These are phyloP conservation scores for Coccomyxa sp. DNA, from an alignment of 139 green algal genomes.

Conservation along the genomic window DNA sequence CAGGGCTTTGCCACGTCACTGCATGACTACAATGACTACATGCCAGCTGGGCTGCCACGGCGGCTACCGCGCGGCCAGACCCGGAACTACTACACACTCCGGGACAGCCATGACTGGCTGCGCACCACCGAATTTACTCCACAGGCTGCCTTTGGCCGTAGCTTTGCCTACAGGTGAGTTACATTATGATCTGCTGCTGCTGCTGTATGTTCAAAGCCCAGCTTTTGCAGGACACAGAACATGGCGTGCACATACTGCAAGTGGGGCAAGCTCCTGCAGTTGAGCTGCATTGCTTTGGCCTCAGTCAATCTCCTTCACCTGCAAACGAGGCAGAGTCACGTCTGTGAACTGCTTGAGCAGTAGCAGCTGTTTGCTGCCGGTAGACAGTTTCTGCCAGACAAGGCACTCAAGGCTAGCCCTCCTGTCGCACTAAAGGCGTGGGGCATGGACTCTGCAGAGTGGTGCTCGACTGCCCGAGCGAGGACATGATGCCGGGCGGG, in stretches of 20 bases:
- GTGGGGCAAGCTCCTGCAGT: not conserved
- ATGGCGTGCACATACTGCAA: not conserved
- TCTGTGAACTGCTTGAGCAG: no score
- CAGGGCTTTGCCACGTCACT: no score
- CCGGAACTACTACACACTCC: no score
- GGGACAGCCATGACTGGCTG: not conserved
- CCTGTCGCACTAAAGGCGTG: not conserved
- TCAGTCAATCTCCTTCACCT: not conserved
- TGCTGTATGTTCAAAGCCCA: not conserved
- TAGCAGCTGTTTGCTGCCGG: not conserved
- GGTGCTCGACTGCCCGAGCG: not conserved
- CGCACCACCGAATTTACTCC: not conserved
- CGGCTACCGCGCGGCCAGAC: no score
- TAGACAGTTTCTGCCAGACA: not conserved
- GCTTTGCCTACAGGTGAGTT: conserved; percentile 4
- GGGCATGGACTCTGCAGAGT: not conserved
- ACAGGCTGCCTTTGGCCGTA: not conserved
- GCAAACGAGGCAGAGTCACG: not conserved
- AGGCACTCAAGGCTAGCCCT: not conserved
- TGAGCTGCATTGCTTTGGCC: not conserved
- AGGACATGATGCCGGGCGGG: not conserved
- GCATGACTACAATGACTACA: no score
- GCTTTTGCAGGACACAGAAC: not conserved
- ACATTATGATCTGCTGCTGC: no score
- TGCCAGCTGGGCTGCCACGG: no score